Base-by-base conservation (phyloP, 306 rosid genomes). In the Cicer chorassanicum region DNA sequence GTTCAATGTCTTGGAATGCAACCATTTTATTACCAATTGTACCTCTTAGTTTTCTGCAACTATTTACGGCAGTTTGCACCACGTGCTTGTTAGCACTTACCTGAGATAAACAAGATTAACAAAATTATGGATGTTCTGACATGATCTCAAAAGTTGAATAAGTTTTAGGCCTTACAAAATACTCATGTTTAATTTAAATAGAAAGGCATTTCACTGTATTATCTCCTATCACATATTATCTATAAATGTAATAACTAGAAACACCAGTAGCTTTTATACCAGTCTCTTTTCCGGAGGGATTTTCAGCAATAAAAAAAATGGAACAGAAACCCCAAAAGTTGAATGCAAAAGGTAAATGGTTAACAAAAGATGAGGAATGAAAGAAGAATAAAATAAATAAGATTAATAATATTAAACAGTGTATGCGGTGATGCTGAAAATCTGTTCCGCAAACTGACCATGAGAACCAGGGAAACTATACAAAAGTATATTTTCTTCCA, bases 1-100 rank as follows among this genome's bases (percentile, higher is more conserved):
- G 84, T 78, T 60, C 75, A 56, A 79, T 74, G 24, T 82, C 81
- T 57, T 80, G 75, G 18, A 65, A 80, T n/a, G 81, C 70, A 82
- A 49, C 70, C 79, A 80, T 64, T 84, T 84, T 80, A 65, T 65
- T 74, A 42, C 78, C 73, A 55, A 60, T 5, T 42, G 75, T 38
- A 53, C 78, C 86, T 68, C 74, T 79, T 53, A 80, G 81, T 80
- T 85, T 89, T 83, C 83, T 81, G 70, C 87, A 70, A 54, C 71
- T 83, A 60, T 18, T 70, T 24, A 62, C 86, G 34, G 81, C 74
- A 57, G 61, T 79, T 80, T 86, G 82, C 81, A 72, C 78, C 80
- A 80, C 78, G 45, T 74, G 72, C 74, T 85, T 78, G 67, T 77
- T 73, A 70, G 86, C 80, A 82, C 45, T 79, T 68, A 79, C 89